phyloP scores from a whole-genome alignment of 148 eudicot genomes.

The Persicaria maculosa region DNA sequence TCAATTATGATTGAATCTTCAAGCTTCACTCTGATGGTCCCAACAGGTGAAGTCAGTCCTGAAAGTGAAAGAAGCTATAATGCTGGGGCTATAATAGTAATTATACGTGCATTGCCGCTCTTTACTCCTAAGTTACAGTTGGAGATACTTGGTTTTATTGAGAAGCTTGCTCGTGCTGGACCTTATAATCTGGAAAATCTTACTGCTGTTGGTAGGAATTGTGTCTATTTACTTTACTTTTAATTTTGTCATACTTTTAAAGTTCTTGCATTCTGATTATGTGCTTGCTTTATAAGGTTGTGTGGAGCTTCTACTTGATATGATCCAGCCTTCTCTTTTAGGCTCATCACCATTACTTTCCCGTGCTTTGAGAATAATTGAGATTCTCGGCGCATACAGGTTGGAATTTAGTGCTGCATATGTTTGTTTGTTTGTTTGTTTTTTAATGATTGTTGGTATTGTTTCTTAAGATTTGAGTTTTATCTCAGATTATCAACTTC shows the following conservation, averaged over 20 bases:
- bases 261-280: slow-evolving; percentile 15
- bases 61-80: slow-evolving; percentile 72
- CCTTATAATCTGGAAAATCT: slow-evolving; percentile 91
- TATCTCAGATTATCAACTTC: slow-evolving; percentile 62
- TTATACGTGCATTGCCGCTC: slow-evolving; percentile 70
- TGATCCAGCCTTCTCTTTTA: slow-evolving; percentile 71
- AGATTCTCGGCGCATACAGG: slow-evolving; percentile 96
- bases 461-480: background rate
- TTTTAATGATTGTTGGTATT: background rate
- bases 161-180: slow-evolving; percentile 83
- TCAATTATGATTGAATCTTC: slow-evolving; percentile 34
- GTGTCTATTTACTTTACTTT: slow-evolving; percentile 12
- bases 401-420: slow-evolving; percentile 14
- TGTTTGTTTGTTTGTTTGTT: background rate
- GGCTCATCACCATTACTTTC: slow-evolving; percentile 72
- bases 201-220: slow-evolving; percentile 72
- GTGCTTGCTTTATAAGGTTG: slow-evolving; percentile 52
- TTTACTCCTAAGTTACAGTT: slow-evolving; percentile 93
- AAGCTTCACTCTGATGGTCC: slow-evolving; percentile 51
- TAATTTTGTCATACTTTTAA: slow-evolving; percentile 3
- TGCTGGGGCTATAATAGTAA: slow-evolving; percentile 84
- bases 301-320: slow-evolving; percentile 89
- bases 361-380: slow-evolving; percentile 75
- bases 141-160: slow-evolving; percentile 70
- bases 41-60: slow-evolving; percentile 55